Conservation (phyloP, 768 basidiomycete species). For the Mycena filopes region DNA sequence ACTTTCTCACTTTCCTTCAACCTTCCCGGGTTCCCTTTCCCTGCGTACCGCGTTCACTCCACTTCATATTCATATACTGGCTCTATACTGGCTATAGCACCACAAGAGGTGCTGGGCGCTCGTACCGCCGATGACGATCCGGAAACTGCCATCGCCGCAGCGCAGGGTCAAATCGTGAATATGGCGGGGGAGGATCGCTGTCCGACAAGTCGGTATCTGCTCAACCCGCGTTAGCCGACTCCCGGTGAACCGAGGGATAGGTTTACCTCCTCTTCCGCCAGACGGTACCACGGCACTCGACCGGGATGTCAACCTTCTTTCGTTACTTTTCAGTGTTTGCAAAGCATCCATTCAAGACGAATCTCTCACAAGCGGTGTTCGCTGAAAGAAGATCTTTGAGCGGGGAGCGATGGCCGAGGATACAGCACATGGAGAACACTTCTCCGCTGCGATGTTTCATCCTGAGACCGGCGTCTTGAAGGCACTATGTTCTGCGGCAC, state of each 20-base stretch:
- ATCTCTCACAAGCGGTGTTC: constrained; percentile 8
- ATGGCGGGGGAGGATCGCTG: constrained; percentile 33
- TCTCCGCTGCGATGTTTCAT: constrained; percentile 15
- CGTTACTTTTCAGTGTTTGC: neutral
- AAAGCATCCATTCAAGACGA: neutral
- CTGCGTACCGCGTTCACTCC: no score
- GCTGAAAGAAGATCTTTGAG: neutral
- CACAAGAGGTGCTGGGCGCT: neutral
- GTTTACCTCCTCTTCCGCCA: neutral
- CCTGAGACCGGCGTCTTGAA: constrained; percentile 5
- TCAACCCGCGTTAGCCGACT: neutral
- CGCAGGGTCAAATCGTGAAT: constrained; percentile 41
- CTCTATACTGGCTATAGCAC: no score
- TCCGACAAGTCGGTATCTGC: neutral
- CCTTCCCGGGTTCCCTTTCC: no score
- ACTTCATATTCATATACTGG: no score
- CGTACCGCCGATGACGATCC: neutral
- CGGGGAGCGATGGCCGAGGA: constrained; percentile 14
- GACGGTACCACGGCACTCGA: neutral
- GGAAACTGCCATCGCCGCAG: constrained; percentile 24
- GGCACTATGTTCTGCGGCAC: constrained; percentile 3
- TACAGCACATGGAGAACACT: constrained; percentile 18
- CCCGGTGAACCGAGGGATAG: neutral
- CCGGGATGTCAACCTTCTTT: neutral
- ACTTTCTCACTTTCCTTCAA: no score